phyloP scores from a whole-genome alignment of 2,329 filamentous ascomycete genomes.

The Talaromyces sp. region DNA sequence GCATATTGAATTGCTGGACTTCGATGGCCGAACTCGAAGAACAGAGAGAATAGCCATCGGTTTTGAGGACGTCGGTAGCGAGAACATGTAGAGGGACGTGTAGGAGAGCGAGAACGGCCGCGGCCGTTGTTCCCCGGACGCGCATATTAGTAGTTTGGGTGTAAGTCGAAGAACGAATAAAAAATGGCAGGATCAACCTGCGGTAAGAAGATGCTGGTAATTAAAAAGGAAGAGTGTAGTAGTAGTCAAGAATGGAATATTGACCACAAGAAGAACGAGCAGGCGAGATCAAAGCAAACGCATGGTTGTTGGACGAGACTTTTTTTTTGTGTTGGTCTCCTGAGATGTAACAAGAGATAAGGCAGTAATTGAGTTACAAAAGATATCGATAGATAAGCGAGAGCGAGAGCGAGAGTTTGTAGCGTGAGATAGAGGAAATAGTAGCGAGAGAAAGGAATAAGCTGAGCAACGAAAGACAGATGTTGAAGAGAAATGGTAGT shows the following conservation, averaged over 20 bases:
- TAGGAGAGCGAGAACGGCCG: conserved; percentile 4
- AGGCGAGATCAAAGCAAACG: not conserved
- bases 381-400: not conserved
- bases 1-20: conserved; percentile 69
- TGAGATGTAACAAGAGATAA: not conserved
- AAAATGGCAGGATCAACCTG: conserved; percentile 25
- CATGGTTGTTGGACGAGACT: not conserved
- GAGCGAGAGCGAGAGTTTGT: not conserved
- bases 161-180: not conserved
- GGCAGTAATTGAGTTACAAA: not conserved
- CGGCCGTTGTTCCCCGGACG: conserved; percentile 8
- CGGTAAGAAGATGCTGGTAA: conserved; percentile 1
- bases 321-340: not conserved
- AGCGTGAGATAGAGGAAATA: not conserved
- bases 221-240: not conserved
- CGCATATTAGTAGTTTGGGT: conserved; percentile 2
- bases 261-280: not conserved
- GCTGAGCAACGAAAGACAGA: not conserved
- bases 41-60: conserved; percentile 75
- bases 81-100: conserved; percentile 40
- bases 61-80: conserved; percentile 69
- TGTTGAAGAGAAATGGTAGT: not conserved
- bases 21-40: conserved; percentile 53
- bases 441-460: not conserved
- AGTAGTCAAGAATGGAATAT: not conserved